Evolutionary conservation across 305 asterid genomes (phyloP).

Genomic region (Ajuga reptans): DNA sequence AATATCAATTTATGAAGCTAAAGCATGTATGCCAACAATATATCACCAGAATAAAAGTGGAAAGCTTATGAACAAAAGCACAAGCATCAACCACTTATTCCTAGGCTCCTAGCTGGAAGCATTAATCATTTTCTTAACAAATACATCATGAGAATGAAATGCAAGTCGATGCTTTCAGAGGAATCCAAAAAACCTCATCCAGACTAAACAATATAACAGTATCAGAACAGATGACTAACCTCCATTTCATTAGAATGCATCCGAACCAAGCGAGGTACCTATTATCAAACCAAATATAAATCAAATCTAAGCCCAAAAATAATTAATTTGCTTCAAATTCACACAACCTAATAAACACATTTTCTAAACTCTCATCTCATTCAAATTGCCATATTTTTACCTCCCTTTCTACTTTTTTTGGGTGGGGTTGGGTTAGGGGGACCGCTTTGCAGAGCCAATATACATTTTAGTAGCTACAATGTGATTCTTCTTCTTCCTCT

Average conservation of each 20-base stretch:
- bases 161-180: constrained; percentile 2
- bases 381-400: no score
- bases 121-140: neutral
- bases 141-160: neutral
- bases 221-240: constrained; percentile 42
- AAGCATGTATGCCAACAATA: neutral
- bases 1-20: neutral
- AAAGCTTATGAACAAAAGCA: constrained; percentile 13
- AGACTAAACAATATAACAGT: neutral
- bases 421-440: neutral
- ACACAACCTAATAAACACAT: neutral
- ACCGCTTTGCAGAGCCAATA: neutral
- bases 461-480: neutral
- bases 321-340: neutral
- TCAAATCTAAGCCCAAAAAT: constrained; percentile 17
- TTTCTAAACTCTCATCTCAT: neutral
- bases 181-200: constrained; percentile 10
- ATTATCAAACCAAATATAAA: constrained; percentile 19
- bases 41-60: neutral
- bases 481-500: neutral
- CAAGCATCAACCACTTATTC: constrained; percentile 7
- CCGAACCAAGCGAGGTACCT: constrained; percentile 96
- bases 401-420: neutral
- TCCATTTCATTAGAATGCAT: constrained; percentile 99
- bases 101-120: neutral